Evolutionary conservation across 345 rosid species (phyloP), one percentile per base, ranked within the genome.

Genomic region (Brassica nigra): DNA sequence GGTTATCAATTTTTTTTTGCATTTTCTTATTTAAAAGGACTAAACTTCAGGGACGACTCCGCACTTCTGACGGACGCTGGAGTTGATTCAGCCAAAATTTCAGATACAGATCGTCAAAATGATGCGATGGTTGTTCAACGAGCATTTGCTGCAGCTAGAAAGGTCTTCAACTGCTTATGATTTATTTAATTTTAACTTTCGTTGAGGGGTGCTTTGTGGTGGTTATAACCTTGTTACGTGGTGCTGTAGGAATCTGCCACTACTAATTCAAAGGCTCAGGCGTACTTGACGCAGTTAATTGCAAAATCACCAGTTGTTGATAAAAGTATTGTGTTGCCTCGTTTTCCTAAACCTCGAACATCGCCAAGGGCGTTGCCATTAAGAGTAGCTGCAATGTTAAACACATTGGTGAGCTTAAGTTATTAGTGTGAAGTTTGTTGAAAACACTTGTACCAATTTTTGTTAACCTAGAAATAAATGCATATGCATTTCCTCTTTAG

Each of bases 91-190:
- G 67, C 27, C 28, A 82, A 81, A 81, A 74, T 61, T 82, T 85
- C 85, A 44, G 96, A 85, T 74, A 87, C 91, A 65, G 78, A 85
- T 74, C 97, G 95, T 58, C 91, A 86, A 81, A 90, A 71, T 80
- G 98, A 95, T 83, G 99, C 97, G 4, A 84, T 93, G 87, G 84
- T 85, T 68, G 99, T 95, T 82, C 97, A 95, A 81, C 88, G 84
- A 65, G 98, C 97, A 58, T 95, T 95, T 90, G 86, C 93, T 57
- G 82, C 88, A 37, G 83, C 79, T 66, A 83, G 83, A 80, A 88
- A 86, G 98, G 98, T 91, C 73, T 74, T 70, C 20, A 78, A 27
- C 3, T 12, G 57, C 59, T 67, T 20, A 5, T 59, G 62, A 20
- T 12, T 70, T n/a, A 2, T 14, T 49, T 1, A 14, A 4, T 23